Evolutionary conservation across 805 yeast genomes (phyloP).

Genomic region (Schwanniomyces pseudopolymorphus): DNA sequence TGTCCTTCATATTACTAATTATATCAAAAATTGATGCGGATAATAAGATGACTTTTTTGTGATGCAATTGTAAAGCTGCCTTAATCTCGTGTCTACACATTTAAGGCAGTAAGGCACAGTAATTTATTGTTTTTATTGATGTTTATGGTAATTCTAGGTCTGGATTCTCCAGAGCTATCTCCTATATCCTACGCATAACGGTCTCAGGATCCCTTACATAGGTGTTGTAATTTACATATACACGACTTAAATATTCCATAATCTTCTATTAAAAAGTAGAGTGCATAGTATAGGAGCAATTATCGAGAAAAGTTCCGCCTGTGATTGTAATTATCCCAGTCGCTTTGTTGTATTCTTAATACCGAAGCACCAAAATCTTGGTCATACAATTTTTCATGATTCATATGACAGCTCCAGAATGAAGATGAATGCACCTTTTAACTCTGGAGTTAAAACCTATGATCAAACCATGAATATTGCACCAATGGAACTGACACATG

Average conservation of each 20-base stretch:
- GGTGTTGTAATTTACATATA: neutral
- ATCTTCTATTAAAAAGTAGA: neutral
- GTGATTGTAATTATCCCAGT: too few relatives aligned
- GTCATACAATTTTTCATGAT: too few relatives aligned
- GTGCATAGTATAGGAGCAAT: too few relatives aligned
- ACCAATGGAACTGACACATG: too few relatives aligned
- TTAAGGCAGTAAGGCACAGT: neutral
- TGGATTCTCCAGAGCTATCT: neutral
- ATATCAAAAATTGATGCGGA: neutral
- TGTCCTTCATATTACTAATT: neutral
- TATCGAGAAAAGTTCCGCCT: too few relatives aligned
- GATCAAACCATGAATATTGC: too few relatives aligned
- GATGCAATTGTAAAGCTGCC: neutral
- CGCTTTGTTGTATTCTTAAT: too few relatives aligned
- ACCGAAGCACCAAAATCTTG: too few relatives aligned
- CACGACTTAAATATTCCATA: neutral
- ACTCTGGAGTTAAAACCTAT: too few relatives aligned
- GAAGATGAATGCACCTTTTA: too few relatives aligned
- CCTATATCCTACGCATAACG: neutral
- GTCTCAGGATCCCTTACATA: neutral
- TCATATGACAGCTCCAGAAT: too few relatives aligned
- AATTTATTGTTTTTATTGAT: neutral
- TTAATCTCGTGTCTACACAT: neutral
- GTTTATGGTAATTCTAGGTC: neutral
- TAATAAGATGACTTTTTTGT: neutral